Evolutionary conservation across 306 rosid species (phyloP).

Genomic region (Rosa lucieae): DNA sequence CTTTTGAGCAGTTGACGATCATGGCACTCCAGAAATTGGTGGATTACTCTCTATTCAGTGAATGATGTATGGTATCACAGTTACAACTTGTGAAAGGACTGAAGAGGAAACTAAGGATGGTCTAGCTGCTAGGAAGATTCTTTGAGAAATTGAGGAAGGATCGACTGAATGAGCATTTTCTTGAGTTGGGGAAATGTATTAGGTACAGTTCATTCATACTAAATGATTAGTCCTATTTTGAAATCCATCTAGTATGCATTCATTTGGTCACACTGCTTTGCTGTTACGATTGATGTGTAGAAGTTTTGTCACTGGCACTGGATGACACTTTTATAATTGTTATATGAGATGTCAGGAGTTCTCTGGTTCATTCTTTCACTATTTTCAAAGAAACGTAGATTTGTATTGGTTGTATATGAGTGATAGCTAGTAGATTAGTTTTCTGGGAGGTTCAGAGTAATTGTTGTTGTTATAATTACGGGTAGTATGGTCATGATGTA

Average conservation of each 20-base stretch:
- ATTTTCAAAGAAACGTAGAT: background rate
- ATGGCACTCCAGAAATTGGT: background rate
- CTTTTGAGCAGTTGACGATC: background rate
- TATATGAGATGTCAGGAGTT: background rate
- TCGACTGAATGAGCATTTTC: conserved; percentile 72
- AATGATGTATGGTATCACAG: background rate
- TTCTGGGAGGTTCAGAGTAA: background rate
- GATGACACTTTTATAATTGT: background rate
- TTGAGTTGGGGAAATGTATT: conserved; percentile 56
- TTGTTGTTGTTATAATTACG: background rate
- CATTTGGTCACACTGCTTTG: background rate
- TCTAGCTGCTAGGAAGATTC: conserved; percentile 59
- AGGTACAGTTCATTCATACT: conserved; percentile 39
- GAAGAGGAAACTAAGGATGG: conserved; percentile 60
- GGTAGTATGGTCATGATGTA: background rate
- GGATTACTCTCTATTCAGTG: conserved; percentile 7
- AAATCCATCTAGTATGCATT: background rate
- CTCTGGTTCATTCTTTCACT: background rate
- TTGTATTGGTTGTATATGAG: background rate
- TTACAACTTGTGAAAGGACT: conserved; percentile 41
- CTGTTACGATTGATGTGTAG: background rate
- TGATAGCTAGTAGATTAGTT: background rate
- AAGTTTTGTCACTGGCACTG: background rate
- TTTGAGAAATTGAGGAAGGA: conserved; percentile 87
- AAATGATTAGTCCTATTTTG: background rate